Conservation (phyloP, 75 land plant species). For the Larix kaempferi region DNA sequence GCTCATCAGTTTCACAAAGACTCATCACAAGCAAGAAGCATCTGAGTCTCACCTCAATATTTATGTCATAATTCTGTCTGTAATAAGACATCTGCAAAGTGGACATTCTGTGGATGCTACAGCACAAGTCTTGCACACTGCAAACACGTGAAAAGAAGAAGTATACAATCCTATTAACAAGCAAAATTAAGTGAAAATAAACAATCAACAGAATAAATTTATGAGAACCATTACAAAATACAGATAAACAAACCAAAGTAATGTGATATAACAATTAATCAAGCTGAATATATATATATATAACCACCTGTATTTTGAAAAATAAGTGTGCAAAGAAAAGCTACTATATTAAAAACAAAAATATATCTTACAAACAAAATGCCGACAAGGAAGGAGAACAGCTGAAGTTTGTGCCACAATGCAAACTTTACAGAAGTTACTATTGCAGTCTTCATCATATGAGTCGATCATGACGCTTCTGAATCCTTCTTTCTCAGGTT, state of each 20-base stretch:
- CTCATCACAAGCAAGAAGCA: background rate
- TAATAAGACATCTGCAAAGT: conserved; percentile 18
- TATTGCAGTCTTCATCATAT: background rate
- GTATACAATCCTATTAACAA: background rate
- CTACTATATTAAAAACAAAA: background rate
- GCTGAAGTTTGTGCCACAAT: conserved; percentile 27
- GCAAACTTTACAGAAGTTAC: conserved; percentile 21
- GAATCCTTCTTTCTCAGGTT: conserved; percentile 5
- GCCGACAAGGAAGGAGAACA: conserved; percentile 28
- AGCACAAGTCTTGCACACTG: conserved; percentile 28
- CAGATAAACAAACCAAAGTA: background rate
- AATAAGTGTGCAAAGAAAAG: background rate
- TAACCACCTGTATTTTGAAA: background rate
- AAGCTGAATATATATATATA: background rate
- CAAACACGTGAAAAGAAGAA: conserved; percentile 7
- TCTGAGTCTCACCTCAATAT: conserved; percentile 9
- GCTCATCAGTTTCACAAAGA: conserved; percentile 1
- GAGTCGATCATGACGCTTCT: background rate
- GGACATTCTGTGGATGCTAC: conserved; percentile 33
- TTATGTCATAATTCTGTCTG: conserved; percentile 28
- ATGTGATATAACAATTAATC: background rate
- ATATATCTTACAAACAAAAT: conserved; percentile 27
- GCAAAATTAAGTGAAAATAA: background rate
- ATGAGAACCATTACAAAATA: background rate
- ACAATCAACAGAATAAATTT: background rate